Conservation (phyloP, 371 early-diverging fungal genomes). For the Funneliformis caledonium region DNA sequence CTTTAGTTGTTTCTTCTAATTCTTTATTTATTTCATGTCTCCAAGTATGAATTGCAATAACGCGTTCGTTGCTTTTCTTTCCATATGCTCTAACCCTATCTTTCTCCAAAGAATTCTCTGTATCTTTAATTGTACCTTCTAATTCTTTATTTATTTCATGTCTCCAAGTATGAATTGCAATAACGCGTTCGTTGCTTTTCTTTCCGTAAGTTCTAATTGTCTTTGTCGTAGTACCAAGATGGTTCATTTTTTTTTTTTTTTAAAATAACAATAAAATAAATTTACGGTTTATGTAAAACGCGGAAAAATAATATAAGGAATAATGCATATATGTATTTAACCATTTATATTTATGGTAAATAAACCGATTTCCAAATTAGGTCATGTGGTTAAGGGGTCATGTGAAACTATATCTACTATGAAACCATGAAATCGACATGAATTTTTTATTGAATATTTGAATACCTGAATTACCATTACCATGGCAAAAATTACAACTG, state of each 20-base stretch:
- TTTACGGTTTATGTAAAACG: neutral
- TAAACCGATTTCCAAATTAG: neutral
- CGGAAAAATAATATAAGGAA: neutral
- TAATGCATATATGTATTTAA: no score
- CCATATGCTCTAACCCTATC: neutral
- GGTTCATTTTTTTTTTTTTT: neutral
- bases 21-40: neutral
- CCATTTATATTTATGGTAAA: neutral
- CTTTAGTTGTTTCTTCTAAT: neutral
- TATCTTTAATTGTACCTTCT: neutral
- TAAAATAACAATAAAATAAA: neutral
- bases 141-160: neutral
- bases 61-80: slow-evolving; percentile 6
- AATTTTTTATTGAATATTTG: no score
- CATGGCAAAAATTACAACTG: slow-evolving; percentile 30
- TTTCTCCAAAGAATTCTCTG: neutral
- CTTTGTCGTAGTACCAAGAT: neutral
- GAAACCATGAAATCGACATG: no score
- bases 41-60: neutral
- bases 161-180: neutral
- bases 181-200: slow-evolving; percentile 5
- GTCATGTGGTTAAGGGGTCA: neutral
- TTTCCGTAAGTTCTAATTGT: slow-evolving; percentile 12
- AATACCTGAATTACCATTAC: neutral
- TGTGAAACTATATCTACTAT: no score